Conservation (phyloP, 2,329 filamentous ascomycete genomes). For the Sarocladium oryzae region DNA sequence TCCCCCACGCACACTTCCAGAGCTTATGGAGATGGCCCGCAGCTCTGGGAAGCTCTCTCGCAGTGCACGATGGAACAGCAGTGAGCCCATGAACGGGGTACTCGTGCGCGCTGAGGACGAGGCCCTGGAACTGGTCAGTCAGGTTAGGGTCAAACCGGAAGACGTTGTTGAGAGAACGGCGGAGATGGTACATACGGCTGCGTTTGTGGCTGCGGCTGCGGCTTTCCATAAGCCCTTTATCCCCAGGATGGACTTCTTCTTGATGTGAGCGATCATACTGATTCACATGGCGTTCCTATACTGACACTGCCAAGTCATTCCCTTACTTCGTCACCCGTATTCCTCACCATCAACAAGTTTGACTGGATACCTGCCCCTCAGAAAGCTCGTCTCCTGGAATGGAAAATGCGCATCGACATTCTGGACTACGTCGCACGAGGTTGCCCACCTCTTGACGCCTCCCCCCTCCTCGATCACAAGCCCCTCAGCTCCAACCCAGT, state of each 20-base stretch:
- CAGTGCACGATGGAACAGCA: constrained; percentile 40
- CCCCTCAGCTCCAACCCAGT: constrained; percentile 36
- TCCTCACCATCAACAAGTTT: constrained; percentile 58
- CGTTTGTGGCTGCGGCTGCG: constrained; percentile 43
- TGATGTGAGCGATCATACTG: constrained; percentile 45
- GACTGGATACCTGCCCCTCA: constrained; percentile 52
- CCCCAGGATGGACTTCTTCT: constrained; percentile 76
- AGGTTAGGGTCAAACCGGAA: constrained; percentile 49
- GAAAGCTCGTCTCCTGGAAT: constrained; percentile 70
- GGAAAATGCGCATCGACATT: constrained; percentile 72
- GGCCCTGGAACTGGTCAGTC: constrained; percentile 54
- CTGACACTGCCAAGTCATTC: no score
- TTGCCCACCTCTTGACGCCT: constrained; percentile 51
- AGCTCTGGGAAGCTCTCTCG: constrained; percentile 47
- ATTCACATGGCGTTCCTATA: no score
- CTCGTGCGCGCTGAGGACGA: constrained; percentile 55
- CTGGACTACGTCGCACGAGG: constrained; percentile 65
- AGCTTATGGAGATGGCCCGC: constrained; percentile 50
- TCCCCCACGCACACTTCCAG: constrained; percentile 17
- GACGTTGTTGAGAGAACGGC: constrained; percentile 49
- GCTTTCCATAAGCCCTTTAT: constrained; percentile 58
- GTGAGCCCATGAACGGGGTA: constrained; percentile 65
- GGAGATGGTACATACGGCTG: constrained; percentile 62
- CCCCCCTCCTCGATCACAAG: constrained; percentile 54
- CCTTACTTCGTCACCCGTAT: constrained; percentile 66